phyloP scores from a whole-genome alignment of 2,329 filamentous ascomycete species.

The Fusarium bulbicola region DNA sequence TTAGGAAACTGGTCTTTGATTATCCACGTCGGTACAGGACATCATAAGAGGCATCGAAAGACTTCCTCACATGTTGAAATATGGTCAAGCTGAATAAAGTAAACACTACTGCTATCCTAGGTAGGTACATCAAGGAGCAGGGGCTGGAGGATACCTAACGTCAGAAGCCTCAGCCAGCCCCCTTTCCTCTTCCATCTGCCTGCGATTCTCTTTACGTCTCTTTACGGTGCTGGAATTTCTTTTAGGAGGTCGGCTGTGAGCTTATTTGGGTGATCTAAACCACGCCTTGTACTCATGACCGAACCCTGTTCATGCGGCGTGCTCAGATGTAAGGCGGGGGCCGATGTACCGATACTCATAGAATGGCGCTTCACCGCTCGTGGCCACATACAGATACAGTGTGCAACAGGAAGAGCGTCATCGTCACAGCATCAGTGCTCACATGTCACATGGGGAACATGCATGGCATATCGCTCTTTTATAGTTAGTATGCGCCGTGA shows the following conservation, averaged over 20 bases:
- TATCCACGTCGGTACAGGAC: conserved; percentile 8
- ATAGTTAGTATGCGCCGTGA: conserved; percentile 5
- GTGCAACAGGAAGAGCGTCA: conserved; percentile 31
- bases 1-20: neutral
- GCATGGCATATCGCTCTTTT: neutral
- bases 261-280: conserved; percentile 32
- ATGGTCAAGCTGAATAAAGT: neutral
- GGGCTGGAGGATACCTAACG: neutral
- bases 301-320: conserved; percentile 23
- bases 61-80: neutral
- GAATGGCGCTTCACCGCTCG: conserved; percentile 19
- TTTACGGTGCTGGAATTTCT: neutral
- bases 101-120: neutral
- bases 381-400: conserved; percentile 26
- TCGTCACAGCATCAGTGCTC: conserved; percentile 18
- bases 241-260: neutral
- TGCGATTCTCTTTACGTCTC: neutral
- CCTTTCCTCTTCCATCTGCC: neutral
- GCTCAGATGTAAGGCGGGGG: conserved; percentile 30
- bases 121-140: neutral
- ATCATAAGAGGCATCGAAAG: neutral
- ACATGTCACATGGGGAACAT: neutral
- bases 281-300: conserved; percentile 42
- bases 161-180: neutral
- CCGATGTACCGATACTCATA: conserved; percentile 25